A percentile compares a stretch with the other conserved stretches of the same genome.
These are phyloP conservation scores for Chaetoscypha palmicola DNA, from an alignment of 2,329 filamentous ascomycete species.

Conservation along the genomic window DNA sequence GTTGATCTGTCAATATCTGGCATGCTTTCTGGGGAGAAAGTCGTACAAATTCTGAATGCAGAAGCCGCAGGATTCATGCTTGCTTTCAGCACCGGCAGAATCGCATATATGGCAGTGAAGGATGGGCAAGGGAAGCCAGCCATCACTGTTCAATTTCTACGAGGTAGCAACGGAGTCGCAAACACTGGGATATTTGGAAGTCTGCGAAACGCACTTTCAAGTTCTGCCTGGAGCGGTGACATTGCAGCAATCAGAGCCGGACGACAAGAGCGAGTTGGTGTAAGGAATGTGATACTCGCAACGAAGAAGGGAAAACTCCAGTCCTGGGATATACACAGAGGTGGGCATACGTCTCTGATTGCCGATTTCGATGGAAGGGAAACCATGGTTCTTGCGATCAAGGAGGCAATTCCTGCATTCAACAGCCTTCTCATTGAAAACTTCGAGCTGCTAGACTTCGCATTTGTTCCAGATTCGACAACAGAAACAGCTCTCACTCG, in stretches of 20 bases:
- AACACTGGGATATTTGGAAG: conserved; percentile 70
- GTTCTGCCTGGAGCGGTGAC: conserved; percentile 64
- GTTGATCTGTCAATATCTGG: conserved; percentile 69
- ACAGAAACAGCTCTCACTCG: conserved; percentile 46
- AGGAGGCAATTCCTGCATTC: conserved; percentile 43
- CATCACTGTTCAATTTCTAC: conserved; percentile 72
- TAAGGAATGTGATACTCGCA: conserved; percentile 75
- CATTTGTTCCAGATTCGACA: conserved; percentile 53
- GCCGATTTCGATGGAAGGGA: conserved; percentile 65
- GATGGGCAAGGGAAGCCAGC: conserved; percentile 81
- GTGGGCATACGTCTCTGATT: conserved; percentile 70
- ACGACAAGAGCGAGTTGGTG: conserved; percentile 64
- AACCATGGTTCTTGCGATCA: conserved; percentile 55
- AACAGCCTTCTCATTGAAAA: conserved; percentile 47
- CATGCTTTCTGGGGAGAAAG: conserved; percentile 70
- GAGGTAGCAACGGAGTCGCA: conserved; percentile 47
- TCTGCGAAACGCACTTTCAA: conserved; percentile 67
- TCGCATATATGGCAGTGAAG: conserved; percentile 79
- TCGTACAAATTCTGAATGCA: conserved; percentile 71
- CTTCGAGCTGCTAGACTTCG: conserved; percentile 74
- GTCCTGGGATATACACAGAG: conserved; percentile 83
- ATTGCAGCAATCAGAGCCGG: conserved; percentile 75
- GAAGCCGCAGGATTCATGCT: conserved; percentile 82
- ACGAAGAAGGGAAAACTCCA: conserved; percentile 73
- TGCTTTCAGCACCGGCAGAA: conserved; percentile 74